Percentiles rank a stretch among this genome's conserved stretches.
These are phyloP conservation scores for Trichophyton verrucosum DNA, from an alignment of 2,329 filamentous ascomycete species.

Conservation along the genomic window DNA sequence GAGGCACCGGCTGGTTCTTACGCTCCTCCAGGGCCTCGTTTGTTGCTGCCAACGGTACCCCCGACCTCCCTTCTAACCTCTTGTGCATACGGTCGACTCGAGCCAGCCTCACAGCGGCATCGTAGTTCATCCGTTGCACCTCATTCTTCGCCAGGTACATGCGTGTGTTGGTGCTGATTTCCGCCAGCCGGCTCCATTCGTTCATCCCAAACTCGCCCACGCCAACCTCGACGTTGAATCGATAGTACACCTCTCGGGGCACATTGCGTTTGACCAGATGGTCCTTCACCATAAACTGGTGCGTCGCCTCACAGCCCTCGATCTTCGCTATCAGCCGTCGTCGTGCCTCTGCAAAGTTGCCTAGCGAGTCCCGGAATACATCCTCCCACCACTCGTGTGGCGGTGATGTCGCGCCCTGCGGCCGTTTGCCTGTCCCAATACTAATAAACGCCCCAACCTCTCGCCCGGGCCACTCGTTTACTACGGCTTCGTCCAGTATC, in stretches of 20 bases:
- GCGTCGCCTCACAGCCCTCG: conserved; percentile 84
- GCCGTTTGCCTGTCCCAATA: conserved; percentile 82
- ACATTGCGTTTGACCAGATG: conserved; percentile 66
- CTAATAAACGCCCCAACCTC: conserved; percentile 88
- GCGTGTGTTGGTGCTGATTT: conserved; percentile 85
- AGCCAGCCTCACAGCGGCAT: conserved; percentile 66
- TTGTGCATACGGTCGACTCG: conserved; percentile 68
- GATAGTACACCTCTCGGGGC: conserved; percentile 81
- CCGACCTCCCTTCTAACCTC: conserved; percentile 42
- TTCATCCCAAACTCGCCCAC: conserved; percentile 98
- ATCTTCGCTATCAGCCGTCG: conserved; percentile 79
- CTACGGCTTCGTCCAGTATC: conserved; percentile 74
- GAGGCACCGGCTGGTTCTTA: conserved; percentile 8
- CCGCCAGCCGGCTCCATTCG: conserved; percentile 85
- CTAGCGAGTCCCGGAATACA: conserved; percentile 57
- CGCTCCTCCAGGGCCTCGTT: neutral
- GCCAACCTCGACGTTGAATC: conserved; percentile 91
- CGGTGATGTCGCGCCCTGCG: conserved; percentile 46
- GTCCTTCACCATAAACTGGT: conserved; percentile 72
- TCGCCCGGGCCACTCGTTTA: conserved; percentile 90
- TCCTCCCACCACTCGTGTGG: conserved; percentile 83
- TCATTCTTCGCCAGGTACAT: conserved; percentile 63
- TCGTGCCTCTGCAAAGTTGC: conserved; percentile 83
- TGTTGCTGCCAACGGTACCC: conserved; percentile 26
- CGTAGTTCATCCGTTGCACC: conserved; percentile 64